These are phyloP conservation scores for Sphaerobolus stellatus DNA, from an alignment of 1,284 basidiomycete genomes.

Conservation along the genomic window DNA sequence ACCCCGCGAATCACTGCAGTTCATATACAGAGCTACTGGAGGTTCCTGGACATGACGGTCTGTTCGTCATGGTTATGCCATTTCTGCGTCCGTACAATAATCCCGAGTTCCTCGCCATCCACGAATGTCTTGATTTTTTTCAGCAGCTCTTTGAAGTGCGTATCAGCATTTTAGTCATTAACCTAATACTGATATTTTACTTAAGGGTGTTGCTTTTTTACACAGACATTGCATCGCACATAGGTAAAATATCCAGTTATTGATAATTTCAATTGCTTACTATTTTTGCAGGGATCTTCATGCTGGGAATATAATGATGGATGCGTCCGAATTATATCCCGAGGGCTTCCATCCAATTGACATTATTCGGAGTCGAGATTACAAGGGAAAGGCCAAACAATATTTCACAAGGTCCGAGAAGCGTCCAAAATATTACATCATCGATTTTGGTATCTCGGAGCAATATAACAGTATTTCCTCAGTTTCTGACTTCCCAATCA, in stretches of 20 bases:
- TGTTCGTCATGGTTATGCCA: constrained; percentile 34
- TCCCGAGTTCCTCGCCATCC: constrained; percentile 31
- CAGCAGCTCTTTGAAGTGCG: constrained; percentile 37
- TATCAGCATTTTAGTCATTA: not conserved
- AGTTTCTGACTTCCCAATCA: constrained; percentile 22
- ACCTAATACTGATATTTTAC: not conserved
- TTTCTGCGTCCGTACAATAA: constrained; percentile 21
- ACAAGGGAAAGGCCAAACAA: constrained; percentile 23
- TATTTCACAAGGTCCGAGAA: constrained; percentile 28
- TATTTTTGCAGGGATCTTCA: constrained; percentile 37
- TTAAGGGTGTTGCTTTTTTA: constrained; percentile 39
- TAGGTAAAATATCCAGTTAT: constrained; percentile 22
- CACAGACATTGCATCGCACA: constrained; percentile 40
- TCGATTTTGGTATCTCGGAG: constrained; percentile 40
- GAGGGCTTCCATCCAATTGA: constrained; percentile 27
- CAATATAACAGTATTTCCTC: constrained; percentile 28
- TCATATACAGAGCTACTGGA: constrained; percentile 34
- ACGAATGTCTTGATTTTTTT: constrained; percentile 32
- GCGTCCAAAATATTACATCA: constrained; percentile 33
- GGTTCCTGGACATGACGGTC: constrained; percentile 21
- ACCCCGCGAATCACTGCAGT: constrained; percentile 37
- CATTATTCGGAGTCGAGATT: constrained; percentile 19
- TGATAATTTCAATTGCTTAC: not conserved
- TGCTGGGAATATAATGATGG: constrained; percentile 38
- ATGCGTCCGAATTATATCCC: constrained; percentile 27